These are phyloP conservation scores for Fusarium sp. DNA, from an alignment of 2,329 filamentous ascomycete genomes.

Conservation along the genomic window DNA sequence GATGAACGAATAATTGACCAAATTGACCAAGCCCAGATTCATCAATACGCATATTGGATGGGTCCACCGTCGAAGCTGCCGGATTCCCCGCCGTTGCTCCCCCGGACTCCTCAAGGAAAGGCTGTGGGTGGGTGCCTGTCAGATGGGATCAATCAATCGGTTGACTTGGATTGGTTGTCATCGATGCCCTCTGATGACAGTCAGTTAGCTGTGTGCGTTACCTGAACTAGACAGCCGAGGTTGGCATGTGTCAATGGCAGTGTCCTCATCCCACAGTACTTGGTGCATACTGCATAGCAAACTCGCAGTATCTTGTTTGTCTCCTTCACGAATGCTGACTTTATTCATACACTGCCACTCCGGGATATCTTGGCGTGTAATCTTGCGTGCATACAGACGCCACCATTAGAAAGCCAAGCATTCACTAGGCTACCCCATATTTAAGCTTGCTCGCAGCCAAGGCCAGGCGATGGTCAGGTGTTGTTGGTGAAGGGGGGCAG, in stretches of 20 bases:
- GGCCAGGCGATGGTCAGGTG: constrained; percentile 39
- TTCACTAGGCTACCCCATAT: constrained; percentile 36
- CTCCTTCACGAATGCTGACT: background rate
- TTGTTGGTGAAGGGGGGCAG: constrained; percentile 16
- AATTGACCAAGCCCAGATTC: constrained; percentile 18
- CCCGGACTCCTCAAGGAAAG: constrained; percentile 29
- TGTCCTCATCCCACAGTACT: background rate
- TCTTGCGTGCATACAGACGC: constrained; percentile 23
- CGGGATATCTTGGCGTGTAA: constrained; percentile 23
- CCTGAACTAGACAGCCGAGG: constrained; percentile 41
- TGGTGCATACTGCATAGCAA: background rate
- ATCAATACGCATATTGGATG: constrained; percentile 34
- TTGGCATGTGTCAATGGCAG: constrained; percentile 38
- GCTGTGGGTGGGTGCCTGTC: constrained; percentile 33
- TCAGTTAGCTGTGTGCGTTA: constrained; percentile 19
- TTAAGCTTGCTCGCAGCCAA: constrained; percentile 36
- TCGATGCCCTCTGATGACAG: constrained; percentile 17
- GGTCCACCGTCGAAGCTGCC: constrained; percentile 20
- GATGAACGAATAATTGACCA: background rate
- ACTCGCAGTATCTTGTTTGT: background rate
- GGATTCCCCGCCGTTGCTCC: constrained; percentile 22
- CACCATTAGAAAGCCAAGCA: constrained; percentile 41
- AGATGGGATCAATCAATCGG: constrained; percentile 36
- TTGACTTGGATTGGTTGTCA: constrained; percentile 17
- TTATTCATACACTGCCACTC: constrained; percentile 31